Evolutionary conservation across 345 rosid species (phyloP), one percentile per base, ranked within the genome.

Genomic region (Psidium friedrichsthalianum): DNA sequence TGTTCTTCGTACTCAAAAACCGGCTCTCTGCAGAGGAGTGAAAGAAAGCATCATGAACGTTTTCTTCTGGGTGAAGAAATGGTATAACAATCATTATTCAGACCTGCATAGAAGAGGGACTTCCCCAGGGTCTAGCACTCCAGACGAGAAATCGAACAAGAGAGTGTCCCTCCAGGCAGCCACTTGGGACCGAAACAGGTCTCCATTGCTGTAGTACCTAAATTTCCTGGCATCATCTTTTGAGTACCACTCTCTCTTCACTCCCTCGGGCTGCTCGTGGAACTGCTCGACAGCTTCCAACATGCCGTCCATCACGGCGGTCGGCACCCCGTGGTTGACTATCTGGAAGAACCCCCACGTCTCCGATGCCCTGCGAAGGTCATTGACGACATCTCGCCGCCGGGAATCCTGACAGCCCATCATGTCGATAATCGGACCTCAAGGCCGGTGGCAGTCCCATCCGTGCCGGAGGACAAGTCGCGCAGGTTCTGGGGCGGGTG

Each of bases 201-300:
- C 78, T 69, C 78, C 78, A 32, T 36, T 69, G 78, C 78, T 8
- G 78, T 69, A 32, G 47, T 69, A 36, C 78, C 24, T 69, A 32
- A 69, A 8, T 69, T 16, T 61, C 42, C 13, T 61, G 14, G 76
- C 76, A 15, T 61, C 8, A 49, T 92, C 91, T 6, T 92, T 89
- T 1, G 92, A 88, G 89, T 91, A 93, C 82, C 85, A 69, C 85
- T 88, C 89, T 90, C 81, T 90, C 90, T 90, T 92, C 87, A 69
- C 82, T 76, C 91, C 90, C 86, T 80, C 85, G 5, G 87, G 88
- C 44, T 93, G 95, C 84, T 93, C 92, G 25, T 91, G 94, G 87
- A 92, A 92, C 16, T 83, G 25, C 54, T 85, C 86, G 4, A 89
- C 87, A 0, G 87, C 86, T 51, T 86, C 88, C 49, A 90, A 21